Conservation (phyloP, 2,329 filamentous ascomycete genomes). For the Lasiodiplodia theobromae region DNA sequence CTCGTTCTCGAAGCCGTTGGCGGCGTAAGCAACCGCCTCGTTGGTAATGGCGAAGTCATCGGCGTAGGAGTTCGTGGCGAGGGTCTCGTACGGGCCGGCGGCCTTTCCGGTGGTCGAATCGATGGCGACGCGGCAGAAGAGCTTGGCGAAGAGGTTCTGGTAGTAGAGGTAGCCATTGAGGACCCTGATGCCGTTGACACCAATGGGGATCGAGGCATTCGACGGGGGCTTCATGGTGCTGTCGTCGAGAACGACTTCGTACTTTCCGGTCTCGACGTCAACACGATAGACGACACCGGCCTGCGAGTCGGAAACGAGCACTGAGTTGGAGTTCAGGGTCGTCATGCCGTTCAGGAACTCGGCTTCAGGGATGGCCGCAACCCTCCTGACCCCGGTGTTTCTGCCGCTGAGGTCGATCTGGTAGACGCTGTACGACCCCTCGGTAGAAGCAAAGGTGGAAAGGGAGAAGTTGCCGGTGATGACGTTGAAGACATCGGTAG, state of each 20-base stretch:
- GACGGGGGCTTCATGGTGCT: conserved; percentile 32
- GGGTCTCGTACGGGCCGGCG: conserved; percentile 6
- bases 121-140: conserved; percentile 34
- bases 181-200: conserved; percentile 39
- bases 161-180: conserved; percentile 35
- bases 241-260: conserved; percentile 33
- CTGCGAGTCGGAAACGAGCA: conserved; percentile 39
- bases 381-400: conserved; percentile 33
- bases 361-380: conserved; percentile 33
- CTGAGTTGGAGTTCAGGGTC: conserved; percentile 32
- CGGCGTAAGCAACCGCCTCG: conserved; percentile 16
- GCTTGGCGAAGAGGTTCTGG: conserved; percentile 33
- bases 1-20: conserved; percentile 22
- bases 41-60: conserved; percentile 25
- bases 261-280: conserved; percentile 31
- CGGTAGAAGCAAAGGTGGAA: conserved; percentile 33
- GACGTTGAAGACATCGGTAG: conserved; percentile 45
- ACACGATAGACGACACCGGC: conserved; percentile 35
- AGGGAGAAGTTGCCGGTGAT: conserved; percentile 27
- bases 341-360: conserved; percentile 38
- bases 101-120: conserved; percentile 29
- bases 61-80: conserved; percentile 3
- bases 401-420: conserved; percentile 35
- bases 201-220: conserved; percentile 26
- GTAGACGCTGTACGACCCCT: conserved; percentile 19